Percentiles rank a stretch among this genome's conserved stretches.
Conservation (phyloP, 2,329 filamentous ascomycete species). For the Aspergillus ochraceus region DNA sequence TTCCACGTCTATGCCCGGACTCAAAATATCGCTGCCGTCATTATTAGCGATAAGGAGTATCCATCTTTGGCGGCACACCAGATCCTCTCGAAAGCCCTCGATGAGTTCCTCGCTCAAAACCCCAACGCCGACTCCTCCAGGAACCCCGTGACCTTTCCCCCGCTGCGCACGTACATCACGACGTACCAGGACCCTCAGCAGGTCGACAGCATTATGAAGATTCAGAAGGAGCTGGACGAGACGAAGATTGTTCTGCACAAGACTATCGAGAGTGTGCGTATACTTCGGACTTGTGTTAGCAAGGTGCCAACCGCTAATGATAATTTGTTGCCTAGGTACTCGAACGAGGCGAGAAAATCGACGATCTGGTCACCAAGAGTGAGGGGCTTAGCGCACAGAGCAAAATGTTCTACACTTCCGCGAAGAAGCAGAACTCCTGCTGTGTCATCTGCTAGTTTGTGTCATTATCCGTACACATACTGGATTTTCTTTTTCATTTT, state of each 20-base stretch:
- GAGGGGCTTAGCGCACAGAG: slow-evolving; percentile 86
- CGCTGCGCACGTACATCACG: slow-evolving; percentile 73
- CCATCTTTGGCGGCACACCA: slow-evolving; percentile 79
- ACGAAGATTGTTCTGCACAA: slow-evolving; percentile 97
- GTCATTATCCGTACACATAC: background rate
- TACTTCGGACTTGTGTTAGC: background rate
- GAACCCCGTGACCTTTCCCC: slow-evolving; percentile 60
- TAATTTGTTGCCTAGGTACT: slow-evolving; percentile 43
- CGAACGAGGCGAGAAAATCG: slow-evolving; percentile 94
- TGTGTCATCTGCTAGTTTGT: slow-evolving; percentile 51
- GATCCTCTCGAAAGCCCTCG: slow-evolving; percentile 79
- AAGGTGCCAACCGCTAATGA: background rate
- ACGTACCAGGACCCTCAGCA: slow-evolving; percentile 85
- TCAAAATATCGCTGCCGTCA: slow-evolving; percentile 72
- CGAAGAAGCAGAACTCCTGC: slow-evolving; percentile 80
- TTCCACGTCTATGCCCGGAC: slow-evolving; percentile 74
- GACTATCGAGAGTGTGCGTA: slow-evolving; percentile 69
- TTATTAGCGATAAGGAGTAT: slow-evolving; percentile 76
- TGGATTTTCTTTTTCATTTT: background rate
- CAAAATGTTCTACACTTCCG: slow-evolving; percentile 91
- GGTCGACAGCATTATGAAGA: slow-evolving; percentile 91
- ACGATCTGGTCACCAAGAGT: slow-evolving; percentile 89
- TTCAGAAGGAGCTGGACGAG: slow-evolving; percentile 94
- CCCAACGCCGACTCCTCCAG: slow-evolving; percentile 56
- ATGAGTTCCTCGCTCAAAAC: slow-evolving; percentile 80